Conservation (phyloP, 495 filamentous ascomycete species). For the Penicillium psychrofluorescens region DNA sequence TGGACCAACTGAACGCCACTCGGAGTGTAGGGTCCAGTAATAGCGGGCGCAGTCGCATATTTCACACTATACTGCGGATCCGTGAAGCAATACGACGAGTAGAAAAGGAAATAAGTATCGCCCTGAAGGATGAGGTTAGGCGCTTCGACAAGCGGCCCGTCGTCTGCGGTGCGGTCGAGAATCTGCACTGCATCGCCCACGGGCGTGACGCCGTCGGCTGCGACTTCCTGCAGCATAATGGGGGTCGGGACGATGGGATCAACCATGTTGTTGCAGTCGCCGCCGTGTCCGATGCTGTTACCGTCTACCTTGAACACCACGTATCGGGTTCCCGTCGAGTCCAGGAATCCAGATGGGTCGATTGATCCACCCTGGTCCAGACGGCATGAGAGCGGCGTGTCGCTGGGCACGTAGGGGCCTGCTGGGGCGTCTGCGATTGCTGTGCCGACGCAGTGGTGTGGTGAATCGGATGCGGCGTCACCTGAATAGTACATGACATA, state of each 20-base stretch:
- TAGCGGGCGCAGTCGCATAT: slow-evolving; percentile 40
- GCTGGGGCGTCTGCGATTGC: slow-evolving; percentile 33
- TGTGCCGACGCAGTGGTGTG: slow-evolving; percentile 49
- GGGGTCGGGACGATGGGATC: slow-evolving; percentile 44
- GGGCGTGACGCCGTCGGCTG: slow-evolving; percentile 41
- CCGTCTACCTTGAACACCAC: slow-evolving; percentile 59
- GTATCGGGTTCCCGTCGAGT: slow-evolving; percentile 46
- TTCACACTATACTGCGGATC: slow-evolving; percentile 46
- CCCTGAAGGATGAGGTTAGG: slow-evolving; percentile 42
- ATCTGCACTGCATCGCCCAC: slow-evolving; percentile 45
- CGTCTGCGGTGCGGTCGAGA: slow-evolving; percentile 42
- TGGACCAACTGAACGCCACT: slow-evolving; percentile 25
- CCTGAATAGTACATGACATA: slow-evolving; percentile 58
- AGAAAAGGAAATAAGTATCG: slow-evolving; percentile 52
- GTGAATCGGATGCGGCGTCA: slow-evolving; percentile 22
- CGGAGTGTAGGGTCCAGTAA: slow-evolving; percentile 43
- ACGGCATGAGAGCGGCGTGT: slow-evolving; percentile 43
- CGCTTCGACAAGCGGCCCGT: slow-evolving; percentile 58
- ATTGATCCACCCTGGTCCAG: slow-evolving; percentile 49
- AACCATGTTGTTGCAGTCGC: slow-evolving; percentile 48
- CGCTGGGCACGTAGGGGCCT: slow-evolving; percentile 46
- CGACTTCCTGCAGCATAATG: slow-evolving; percentile 52
- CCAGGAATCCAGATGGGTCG: slow-evolving; percentile 47
- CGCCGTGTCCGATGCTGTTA: slow-evolving; percentile 50
- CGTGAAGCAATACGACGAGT: slow-evolving; percentile 51